phyloP scores from a whole-genome alignment of 768 basidiomycete genomes.

The Lactarius sanguifluus region DNA sequence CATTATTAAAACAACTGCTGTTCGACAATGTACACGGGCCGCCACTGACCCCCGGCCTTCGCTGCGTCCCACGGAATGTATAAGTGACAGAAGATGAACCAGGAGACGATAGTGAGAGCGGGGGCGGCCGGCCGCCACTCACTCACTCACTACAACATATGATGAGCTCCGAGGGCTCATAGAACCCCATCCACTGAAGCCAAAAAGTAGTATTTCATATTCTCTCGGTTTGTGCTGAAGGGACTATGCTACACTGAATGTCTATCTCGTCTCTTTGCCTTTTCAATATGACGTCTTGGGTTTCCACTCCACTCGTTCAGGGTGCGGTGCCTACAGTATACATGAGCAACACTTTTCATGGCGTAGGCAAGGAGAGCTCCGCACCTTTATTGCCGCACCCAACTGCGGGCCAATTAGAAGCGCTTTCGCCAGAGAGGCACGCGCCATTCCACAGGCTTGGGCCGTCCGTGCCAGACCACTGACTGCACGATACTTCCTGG shows the following conservation, averaged over 20 bases:
- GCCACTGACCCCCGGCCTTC: too few relatives aligned
- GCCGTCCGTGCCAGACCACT: conserved; percentile 58
- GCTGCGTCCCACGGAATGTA: conserved; percentile 12
- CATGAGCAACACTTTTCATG: background rate
- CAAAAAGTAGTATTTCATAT: background rate
- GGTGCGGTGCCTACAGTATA: conserved; percentile 12
- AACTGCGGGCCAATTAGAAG: conserved; percentile 50
- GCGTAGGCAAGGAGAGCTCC: background rate
- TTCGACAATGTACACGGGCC: too few relatives aligned
- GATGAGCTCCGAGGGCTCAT: background rate
- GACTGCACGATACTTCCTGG: conserved; percentile 54
- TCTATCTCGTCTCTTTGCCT: background rate
- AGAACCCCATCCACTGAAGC: too few relatives aligned
- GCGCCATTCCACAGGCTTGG: conserved; percentile 47
- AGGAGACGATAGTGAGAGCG: too few relatives aligned
- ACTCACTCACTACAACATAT: too few relatives aligned
- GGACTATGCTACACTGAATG: background rate
- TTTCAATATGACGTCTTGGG: background rate
- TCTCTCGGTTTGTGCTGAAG: background rate
- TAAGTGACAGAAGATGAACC: conserved; percentile 29
- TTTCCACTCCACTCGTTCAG: background rate
- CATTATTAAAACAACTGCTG: conserved; percentile 17
- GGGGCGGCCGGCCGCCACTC: too few relatives aligned
- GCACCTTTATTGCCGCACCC: conserved; percentile 57
- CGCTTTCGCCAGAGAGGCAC: conserved; percentile 51